A percentile compares a stretch with the other conserved stretches of the same genome.
These are phyloP conservation scores for Themeda triandra DNA, from an alignment of 176 grass and related monocot species.

Conservation along the genomic window DNA sequence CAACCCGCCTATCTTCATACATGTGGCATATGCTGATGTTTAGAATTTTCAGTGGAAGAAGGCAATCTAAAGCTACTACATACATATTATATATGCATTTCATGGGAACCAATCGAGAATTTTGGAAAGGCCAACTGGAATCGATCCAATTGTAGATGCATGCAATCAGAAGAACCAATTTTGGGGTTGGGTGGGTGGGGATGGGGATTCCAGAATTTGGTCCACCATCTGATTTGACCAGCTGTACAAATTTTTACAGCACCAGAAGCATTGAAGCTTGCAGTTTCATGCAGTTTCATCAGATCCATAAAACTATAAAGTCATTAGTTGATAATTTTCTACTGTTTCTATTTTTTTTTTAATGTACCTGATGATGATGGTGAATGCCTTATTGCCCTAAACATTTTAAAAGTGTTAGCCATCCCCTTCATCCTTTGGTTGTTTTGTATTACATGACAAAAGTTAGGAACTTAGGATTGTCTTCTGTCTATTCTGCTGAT, in stretches of 20 bases:
- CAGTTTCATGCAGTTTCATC: neutral
- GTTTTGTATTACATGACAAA: neutral
- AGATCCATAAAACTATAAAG: neutral
- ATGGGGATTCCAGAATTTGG: neutral
- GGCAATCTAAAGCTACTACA: too few species aligned
- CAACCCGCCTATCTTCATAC: neutral
- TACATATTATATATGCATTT: too few species aligned
- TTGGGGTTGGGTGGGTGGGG: neutral
- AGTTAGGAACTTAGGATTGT: neutral
- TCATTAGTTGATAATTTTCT: neutral
- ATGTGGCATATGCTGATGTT: too few species aligned
- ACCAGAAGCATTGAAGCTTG: neutral
- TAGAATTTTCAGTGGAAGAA: too few species aligned
- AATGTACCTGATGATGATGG: slow-evolving; percentile 14
- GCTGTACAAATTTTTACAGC: neutral
- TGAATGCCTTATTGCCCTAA: neutral
- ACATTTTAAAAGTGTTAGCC: slow-evolving; percentile 15
- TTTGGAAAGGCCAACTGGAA: neutral
- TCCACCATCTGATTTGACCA: neutral
- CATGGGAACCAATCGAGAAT: too few species aligned
- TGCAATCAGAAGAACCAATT: neutral
- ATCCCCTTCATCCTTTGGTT: neutral
- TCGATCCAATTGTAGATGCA: neutral
- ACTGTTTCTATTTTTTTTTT: slow-evolving; percentile 23
- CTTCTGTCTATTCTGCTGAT: neutral